Evolutionary conservation across 495 filamentous ascomycete species (phyloP).

Genomic region (Pseudevernia furfuracea): DNA sequence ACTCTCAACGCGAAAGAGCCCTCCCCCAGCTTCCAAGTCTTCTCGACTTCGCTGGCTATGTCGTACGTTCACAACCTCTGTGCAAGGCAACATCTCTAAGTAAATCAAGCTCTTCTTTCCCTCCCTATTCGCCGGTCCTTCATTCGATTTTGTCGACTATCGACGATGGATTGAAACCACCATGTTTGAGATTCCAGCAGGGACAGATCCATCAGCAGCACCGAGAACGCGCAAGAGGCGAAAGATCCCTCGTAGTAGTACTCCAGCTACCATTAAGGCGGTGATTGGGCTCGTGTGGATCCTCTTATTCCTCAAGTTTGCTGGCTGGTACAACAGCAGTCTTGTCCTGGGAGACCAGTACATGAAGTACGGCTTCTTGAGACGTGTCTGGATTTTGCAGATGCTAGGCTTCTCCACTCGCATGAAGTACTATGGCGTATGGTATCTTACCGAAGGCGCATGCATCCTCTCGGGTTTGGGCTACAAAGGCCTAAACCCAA

Average conservation of each 20-base stretch:
- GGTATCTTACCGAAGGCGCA: conserved; percentile 85
- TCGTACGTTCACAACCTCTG: conserved; percentile 35
- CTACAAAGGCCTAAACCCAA: conserved; percentile 84
- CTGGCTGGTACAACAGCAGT: conserved; percentile 53
- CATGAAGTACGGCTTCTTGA: conserved; percentile 57
- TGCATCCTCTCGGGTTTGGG: conserved; percentile 92
- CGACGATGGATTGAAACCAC: conserved; percentile 83
- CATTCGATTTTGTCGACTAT: conserved; percentile 93
- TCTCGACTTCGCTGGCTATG: conserved; percentile 79
- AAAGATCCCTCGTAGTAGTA: conserved; percentile 86
- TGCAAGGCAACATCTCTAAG: conserved; percentile 7
- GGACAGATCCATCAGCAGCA: conserved; percentile 68
- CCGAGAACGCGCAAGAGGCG: conserved; percentile 85
- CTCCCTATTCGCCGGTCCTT: conserved; percentile 73
- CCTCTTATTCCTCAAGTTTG: conserved; percentile 65
- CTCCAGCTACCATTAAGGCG: conserved; percentile 73
- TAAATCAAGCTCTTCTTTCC: conserved; percentile 73
- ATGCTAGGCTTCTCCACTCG: conserved; percentile 75
- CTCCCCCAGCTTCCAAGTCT: conserved; percentile 63
- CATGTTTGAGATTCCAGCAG: conserved; percentile 82
- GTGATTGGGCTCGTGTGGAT: conserved; percentile 70
- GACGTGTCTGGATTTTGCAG: conserved; percentile 67
- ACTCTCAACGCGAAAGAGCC: conserved; percentile 76
- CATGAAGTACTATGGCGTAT: conserved; percentile 92
- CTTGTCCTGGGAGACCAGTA: conserved; percentile 55